Percentiles rank a stretch among this genome's conserved stretches.
Conservation (phyloP, 2,329 filamentous ascomycete genomes). For the Aspergillus sp. region DNA sequence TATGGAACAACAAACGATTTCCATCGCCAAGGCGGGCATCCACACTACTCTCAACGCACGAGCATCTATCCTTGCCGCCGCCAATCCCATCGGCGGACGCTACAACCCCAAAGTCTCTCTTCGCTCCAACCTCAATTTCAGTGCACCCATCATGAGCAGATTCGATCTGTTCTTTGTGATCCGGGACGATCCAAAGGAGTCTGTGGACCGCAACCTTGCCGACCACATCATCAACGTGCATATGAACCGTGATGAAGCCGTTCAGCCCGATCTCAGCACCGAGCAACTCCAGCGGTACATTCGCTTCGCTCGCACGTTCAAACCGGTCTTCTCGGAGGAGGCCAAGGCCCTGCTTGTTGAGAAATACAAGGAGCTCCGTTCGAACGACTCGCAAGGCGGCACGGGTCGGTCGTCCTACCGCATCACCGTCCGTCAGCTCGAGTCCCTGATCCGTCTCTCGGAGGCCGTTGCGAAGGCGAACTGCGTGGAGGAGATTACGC, state of each 20-base stretch:
- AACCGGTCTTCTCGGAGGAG: slow-evolving; percentile 85
- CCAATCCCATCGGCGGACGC: slow-evolving; percentile 92
- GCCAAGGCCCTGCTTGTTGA: slow-evolving; percentile 82
- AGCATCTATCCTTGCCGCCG: slow-evolving; percentile 91
- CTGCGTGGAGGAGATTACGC: slow-evolving; percentile 85
- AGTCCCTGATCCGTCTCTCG: slow-evolving; percentile 90
- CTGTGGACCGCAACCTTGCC: slow-evolving; percentile 84
- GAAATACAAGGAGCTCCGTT: slow-evolving; percentile 92
- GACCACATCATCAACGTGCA: slow-evolving; percentile 94
- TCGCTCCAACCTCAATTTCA: slow-evolving; percentile 96
- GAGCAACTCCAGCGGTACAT: slow-evolving; percentile 97
- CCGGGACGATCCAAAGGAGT: slow-evolving; percentile 92
- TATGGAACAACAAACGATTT: slow-evolving; percentile 99
- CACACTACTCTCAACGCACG: slow-evolving; percentile 95
- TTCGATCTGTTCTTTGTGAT: slow-evolving; percentile 99
- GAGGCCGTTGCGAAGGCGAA: slow-evolving; percentile 99
- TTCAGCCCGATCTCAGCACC: slow-evolving; percentile 90
- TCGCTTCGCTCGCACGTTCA: slow-evolving; percentile 91
- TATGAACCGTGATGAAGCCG: slow-evolving; percentile 85
- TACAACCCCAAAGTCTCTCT: slow-evolving; percentile 93
- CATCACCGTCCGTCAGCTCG: slow-evolving; percentile 93
- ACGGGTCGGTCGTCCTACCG: slow-evolving; percentile 94
- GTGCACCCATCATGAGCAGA: slow-evolving; percentile 97
- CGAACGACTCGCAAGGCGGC: slow-evolving; percentile 90
- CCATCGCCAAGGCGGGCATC: slow-evolving; percentile 96